Base-by-base conservation (phyloP, 2,329 filamentous ascomycete species). In the Ilyonectria sp. region DNA sequence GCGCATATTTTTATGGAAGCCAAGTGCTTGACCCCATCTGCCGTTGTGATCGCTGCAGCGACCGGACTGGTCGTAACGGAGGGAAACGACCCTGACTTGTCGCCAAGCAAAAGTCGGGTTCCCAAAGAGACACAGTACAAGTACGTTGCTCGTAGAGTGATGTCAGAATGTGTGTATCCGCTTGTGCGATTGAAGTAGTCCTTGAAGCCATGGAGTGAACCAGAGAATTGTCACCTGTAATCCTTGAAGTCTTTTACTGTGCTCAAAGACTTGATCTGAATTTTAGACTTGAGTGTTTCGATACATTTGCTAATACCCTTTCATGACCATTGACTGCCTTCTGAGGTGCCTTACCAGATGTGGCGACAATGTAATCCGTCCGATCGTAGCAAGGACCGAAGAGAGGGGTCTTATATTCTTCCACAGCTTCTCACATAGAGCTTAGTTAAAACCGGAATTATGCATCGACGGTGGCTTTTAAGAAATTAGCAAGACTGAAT, bases 301-400 rank as follows among this genome's bases (percentile, higher is more conserved):
- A n/a, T 8, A 43, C 17, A 10, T 3, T 23, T n/a, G 9, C 52
- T 1, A 68, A 55, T 10, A 50, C 40, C 17, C 31, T 33, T 19
- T 60, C n/a, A 40, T 19, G 40, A n/a, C 6, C n/a, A 17, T 43
- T 43, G 15, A 43, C 40, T 17, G 62, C 52, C 21, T 68, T 65
- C 10, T 52, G 52, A 6, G 66, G 66, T 13, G 66, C 58, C 19
- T 44, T 35, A n/a, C 62, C 62, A 21, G 66, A 68, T 3, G 55
- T 54, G 19, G 56, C 60, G 26, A 61, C 59, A 21, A 68, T 68
- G 58, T 65, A 68, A 8, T 63, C 62, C 3, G 62, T 66, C 47
- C 65, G 33, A 47, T 68, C 62, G 19, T 62, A 68, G 47, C 66
- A 54, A 21, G 60, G 67, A 31, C 63, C 60, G 29, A 67, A 69